phyloP scores from a whole-genome alignment of 2,329 filamentous ascomycete species.

The Hirsutella minnesotensis region DNA sequence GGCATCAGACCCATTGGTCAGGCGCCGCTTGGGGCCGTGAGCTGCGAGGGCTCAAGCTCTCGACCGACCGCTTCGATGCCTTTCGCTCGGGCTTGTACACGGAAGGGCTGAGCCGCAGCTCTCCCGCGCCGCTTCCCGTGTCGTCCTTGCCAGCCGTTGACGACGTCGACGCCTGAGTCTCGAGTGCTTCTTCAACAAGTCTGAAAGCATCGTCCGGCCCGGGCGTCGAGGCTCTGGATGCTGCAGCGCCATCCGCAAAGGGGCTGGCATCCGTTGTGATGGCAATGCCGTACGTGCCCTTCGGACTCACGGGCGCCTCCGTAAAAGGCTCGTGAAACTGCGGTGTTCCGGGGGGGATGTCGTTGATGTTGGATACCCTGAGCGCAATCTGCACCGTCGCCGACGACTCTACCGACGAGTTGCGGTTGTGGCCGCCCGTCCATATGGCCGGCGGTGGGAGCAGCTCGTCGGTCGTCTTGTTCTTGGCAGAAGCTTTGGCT shows the following conservation, averaged over 20 bases:
- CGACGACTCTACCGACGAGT: conserved; percentile 51
- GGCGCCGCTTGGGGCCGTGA: not conserved
- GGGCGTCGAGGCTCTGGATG: not conserved
- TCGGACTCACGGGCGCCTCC: not conserved
- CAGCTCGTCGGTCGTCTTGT: conserved; percentile 7
- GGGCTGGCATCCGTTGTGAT: not conserved
- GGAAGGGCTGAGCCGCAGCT: conserved; percentile 34
- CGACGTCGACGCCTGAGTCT: too few relatives aligned
- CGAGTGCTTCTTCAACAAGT: not conserved
- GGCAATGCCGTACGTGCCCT: not conserved
- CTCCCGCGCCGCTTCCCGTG: conserved; percentile 2
- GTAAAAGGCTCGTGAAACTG: conserved; percentile 2
- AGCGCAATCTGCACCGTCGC: conserved; percentile 63
- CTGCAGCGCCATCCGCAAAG: not conserved
- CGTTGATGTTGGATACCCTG: conserved; percentile 48
- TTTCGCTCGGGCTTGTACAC: conserved; percentile 33
- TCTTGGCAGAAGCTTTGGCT: conserved; percentile 1
- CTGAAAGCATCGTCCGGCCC: not conserved
- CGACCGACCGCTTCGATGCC: too few relatives aligned
- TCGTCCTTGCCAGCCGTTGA: too few relatives aligned
- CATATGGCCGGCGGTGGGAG: conserved; percentile 33
- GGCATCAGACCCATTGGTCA: too few relatives aligned
- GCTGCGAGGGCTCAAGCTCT: too few relatives aligned
- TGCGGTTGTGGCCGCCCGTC: conserved; percentile 33
- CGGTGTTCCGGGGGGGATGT: conserved; percentile 25